Evolutionary conservation across 2,329 filamentous ascomycete species (phyloP), one percentile per base, ranked within the genome.

Genomic region (Venturiaceae sp.): DNA sequence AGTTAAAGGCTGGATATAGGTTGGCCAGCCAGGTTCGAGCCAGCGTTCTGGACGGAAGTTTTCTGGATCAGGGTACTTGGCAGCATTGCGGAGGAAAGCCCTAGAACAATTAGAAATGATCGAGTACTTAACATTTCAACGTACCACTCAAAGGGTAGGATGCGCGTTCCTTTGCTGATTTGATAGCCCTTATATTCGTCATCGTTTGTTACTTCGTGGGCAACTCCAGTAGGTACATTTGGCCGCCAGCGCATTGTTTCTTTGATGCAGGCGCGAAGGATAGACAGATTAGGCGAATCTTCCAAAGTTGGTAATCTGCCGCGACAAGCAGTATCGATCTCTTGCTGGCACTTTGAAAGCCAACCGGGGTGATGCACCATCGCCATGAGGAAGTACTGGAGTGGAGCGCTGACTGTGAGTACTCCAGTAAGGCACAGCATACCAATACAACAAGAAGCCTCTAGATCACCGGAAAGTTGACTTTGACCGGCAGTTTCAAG

Each of bases 1-100:
- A 1, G 78, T 78, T n/a, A 86, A 76, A 0, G 84, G 84, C 65
- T 82, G 83, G 64, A 84, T 80, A 71, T 80, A 86, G 0, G 83
- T 84, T 0, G 84, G 83, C 76, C 80, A 87, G 23, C 72, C 73
- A 16, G 80, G 70, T 63, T 84, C 79, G 13, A 87, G 75, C 74
- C 81, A 87, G 41, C 84, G 78, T 63, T 85, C 83, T 0, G 84
- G 83, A 28, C 75, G 78, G 71, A 78, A 87, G 63, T 71, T 76
- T 52, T 87, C 82, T 14, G 82, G 80, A 64, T 86, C 80, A 1
- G 83, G 83, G 65, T 87, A 87, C 58, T 77, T 80, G 37, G 71
- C 70, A 1, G 78, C 75, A 61, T 85, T 81, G 44, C 81, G 80
- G 66, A 82, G 80, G 66, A 85, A 79, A 47, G 76, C 76, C 76